Evolutionary conservation across 1,139 yeast genomes (phyloP).

Genomic region (Trichomonascaceae sp.): DNA sequence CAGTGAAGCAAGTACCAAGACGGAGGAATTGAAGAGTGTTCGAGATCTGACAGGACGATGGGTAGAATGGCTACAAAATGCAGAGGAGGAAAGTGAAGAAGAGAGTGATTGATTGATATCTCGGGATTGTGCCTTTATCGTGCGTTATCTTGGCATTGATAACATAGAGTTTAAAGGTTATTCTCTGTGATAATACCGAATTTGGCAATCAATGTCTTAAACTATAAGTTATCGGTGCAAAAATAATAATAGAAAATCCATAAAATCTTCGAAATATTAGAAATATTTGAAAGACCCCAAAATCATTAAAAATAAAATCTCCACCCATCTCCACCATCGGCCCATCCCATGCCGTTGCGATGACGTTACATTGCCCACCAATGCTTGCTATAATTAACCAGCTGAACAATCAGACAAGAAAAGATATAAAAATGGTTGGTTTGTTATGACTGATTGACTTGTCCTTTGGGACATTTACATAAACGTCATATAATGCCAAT

Average conservation of each 20-base stretch:
- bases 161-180: too few species aligned
- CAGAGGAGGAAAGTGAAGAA: conserved; percentile 69
- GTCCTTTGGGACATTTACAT: neutral
- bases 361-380: neutral
- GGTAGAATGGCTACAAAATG: conserved; percentile 81
- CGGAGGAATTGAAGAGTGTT: conserved; percentile 42
- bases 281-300: too few species aligned
- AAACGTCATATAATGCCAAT: too few species aligned
- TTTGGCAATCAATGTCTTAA: too few species aligned
- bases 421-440: neutral
- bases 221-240: too few species aligned
- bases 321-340: neutral
- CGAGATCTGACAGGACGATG: conserved; percentile 60
- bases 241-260: too few species aligned
- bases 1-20: conserved; percentile 37
- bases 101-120: conserved; percentile 38
- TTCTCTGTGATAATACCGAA: too few species aligned
- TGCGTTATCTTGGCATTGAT: too few species aligned
- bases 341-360: neutral
- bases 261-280: too few species aligned
- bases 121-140: too few species aligned
- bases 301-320: too few species aligned
- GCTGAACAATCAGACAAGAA: neutral
- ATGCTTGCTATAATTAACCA: neutral
- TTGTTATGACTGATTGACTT: neutral